Evolutionary conservation across 805 yeast species (phyloP).

Genomic region (Cyberlindnera petersonii): DNA sequence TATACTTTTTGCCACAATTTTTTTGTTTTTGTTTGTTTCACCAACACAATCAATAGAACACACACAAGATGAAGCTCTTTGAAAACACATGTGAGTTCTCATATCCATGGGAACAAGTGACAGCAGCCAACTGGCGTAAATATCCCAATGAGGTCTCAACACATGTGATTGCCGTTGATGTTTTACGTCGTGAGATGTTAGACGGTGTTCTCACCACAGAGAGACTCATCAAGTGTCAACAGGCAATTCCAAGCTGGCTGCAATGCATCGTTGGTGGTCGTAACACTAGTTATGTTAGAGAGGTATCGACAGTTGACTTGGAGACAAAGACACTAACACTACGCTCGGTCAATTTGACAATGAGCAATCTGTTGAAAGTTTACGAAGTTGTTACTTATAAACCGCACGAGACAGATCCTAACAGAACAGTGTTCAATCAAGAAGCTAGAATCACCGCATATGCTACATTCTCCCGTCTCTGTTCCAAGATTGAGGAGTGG

Average conservation of each 20-base stretch:
- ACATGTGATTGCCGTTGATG: slow-evolving; percentile 93
- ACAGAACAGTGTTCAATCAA: slow-evolving; percentile 65
- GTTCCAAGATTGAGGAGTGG: slow-evolving; percentile 90
- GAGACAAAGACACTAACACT: slow-evolving; percentile 57
- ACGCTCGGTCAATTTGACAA: slow-evolving; percentile 85
- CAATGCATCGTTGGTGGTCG: slow-evolving; percentile 66
- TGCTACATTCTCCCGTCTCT: slow-evolving; percentile 62
- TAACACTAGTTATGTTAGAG: slow-evolving; percentile 77
- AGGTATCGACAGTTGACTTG: slow-evolving; percentile 81
- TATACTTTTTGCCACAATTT: not conserved
- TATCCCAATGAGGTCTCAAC: slow-evolving; percentile 93
- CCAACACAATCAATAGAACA: not conserved
- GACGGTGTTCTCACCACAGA: slow-evolving; percentile 68
- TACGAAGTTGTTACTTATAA: slow-evolving; percentile 80
- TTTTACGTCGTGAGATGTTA: slow-evolving; percentile 67
- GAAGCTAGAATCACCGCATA: slow-evolving; percentile 87
- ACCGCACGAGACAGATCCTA: slow-evolving; percentile 59
- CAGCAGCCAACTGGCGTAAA: slow-evolving; percentile 95
- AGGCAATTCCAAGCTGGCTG: slow-evolving; percentile 82
- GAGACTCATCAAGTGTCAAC: slow-evolving; percentile 83
- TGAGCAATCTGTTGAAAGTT: slow-evolving; percentile 69
- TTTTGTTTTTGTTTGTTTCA: no score
- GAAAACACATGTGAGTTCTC: slow-evolving; percentile 63
- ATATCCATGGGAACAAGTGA: slow-evolving; percentile 91
- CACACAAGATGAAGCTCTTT: slow-evolving; percentile 69